phyloP scores from a whole-genome alignment of 2,329 filamentous ascomycete genomes.

The Fusarium cicatricum region DNA sequence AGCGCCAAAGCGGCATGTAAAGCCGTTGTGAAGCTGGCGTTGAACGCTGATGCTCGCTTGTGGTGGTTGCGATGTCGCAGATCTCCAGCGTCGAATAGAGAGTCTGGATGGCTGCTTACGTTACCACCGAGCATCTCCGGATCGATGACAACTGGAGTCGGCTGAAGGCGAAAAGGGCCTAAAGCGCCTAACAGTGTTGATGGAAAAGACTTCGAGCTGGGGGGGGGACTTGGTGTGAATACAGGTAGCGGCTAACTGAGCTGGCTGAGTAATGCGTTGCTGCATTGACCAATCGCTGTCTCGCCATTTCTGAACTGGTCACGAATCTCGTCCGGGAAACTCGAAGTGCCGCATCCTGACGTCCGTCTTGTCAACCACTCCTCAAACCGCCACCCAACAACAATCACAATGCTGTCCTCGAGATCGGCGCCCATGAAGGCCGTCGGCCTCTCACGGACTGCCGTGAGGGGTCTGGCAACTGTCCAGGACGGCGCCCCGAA shows the following conservation, averaged over 20 bases:
- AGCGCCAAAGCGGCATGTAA: not conserved
- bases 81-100: constrained; percentile 24
- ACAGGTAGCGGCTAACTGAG: constrained; percentile 43
- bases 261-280: constrained; percentile 41
- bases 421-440: constrained; percentile 52
- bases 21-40: constrained; percentile 16
- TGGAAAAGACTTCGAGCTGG: constrained; percentile 20
- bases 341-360: constrained; percentile 50
- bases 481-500: constrained; percentile 77
- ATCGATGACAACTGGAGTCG: constrained; percentile 41
- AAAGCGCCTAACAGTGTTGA: constrained; percentile 29
- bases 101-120: constrained; percentile 21
- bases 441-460: constrained; percentile 53
- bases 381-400: constrained; percentile 45
- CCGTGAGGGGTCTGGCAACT: constrained; percentile 77
- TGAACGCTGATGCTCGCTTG: constrained; percentile 7
- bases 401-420: constrained; percentile 55
- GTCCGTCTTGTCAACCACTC: constrained; percentile 40
- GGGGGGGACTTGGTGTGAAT: not conserved
- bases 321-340: constrained; percentile 46
- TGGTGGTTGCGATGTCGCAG: constrained; percentile 30
- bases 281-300: constrained; percentile 54
- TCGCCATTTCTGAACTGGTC: constrained; percentile 48
- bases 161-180: constrained; percentile 11
- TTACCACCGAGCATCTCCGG: constrained; percentile 15